These are phyloP conservation scores for carrot (Daucus carota) DNA, from an alignment of 129 eudicot genomes.

Conservation along the genomic window DNA sequence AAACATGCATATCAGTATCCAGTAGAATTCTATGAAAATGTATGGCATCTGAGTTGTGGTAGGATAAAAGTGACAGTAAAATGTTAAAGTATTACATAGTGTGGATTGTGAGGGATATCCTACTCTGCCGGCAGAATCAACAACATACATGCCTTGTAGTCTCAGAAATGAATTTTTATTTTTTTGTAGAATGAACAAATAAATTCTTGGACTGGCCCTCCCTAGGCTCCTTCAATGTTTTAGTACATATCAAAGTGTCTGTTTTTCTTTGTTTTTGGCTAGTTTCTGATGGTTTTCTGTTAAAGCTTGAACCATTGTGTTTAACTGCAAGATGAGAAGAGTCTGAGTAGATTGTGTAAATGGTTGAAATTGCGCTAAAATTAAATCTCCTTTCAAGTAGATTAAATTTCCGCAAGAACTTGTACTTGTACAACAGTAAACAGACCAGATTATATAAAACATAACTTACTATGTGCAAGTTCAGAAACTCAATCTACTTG, in stretches of 20 bases:
- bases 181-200: background rate
- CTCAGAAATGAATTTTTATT: background rate
- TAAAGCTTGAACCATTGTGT: background rate
- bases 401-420: slow-evolving; percentile 1
- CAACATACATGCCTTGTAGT: background rate
- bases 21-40: background rate
- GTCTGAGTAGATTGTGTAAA: background rate
- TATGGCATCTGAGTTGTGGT: background rate
- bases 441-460: background rate
- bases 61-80: background rate
- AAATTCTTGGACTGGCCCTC: background rate
- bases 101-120: background rate
- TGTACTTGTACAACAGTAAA: background rate
- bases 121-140: slow-evolving; percentile 1
- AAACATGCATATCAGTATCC: background rate
- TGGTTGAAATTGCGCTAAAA: background rate
- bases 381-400: background rate
- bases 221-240: background rate
- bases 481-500: background rate
- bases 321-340: too few relatives aligned
- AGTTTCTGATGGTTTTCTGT: background rate
- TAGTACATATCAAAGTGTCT: too few relatives aligned
- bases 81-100: background rate
- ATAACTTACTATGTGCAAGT: background rate
- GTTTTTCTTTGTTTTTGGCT: too few relatives aligned